These are phyloP conservation scores for Mallotus repandus DNA, from an alignment of 441 rosid species.

Conservation along the genomic window DNA sequence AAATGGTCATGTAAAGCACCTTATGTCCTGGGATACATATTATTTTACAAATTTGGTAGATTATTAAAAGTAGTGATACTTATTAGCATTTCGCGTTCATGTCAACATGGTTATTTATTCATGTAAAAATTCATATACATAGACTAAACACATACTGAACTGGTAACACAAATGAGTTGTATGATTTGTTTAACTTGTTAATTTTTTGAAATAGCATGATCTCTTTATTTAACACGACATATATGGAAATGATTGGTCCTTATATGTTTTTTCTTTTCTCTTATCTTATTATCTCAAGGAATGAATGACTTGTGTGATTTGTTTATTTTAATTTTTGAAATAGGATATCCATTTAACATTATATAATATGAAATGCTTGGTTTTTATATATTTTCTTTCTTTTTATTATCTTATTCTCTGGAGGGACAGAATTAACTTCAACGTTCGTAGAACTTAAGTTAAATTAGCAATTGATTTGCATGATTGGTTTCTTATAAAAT, in stretches of 20 bases:
- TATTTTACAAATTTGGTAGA: background rate
- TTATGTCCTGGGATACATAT: background rate
- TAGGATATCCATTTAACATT: background rate
- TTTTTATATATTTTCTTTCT: background rate
- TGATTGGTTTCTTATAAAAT: background rate
- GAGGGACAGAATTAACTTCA: background rate
- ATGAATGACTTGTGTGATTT: background rate
- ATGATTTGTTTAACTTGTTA: background rate
- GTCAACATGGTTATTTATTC: background rate
- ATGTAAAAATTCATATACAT: conserved; percentile 7
- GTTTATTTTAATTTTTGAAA: too few species aligned
- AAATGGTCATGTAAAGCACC: background rate
- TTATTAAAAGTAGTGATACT: background rate
- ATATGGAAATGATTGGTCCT: background rate
- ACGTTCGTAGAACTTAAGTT: background rate
- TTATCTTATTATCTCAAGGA: background rate
- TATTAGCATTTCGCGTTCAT: background rate
- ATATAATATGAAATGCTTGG: background rate
- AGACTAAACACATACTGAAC: background rate
- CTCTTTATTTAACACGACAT: background rate
- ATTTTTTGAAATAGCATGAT: background rate
- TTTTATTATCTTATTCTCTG: background rate
- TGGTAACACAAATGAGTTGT: background rate
- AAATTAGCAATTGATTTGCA: background rate
- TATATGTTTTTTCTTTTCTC: background rate